phyloP scores from a whole-genome alignment of 2,329 filamentous ascomycete genomes.

The Ramularia endophylla region DNA sequence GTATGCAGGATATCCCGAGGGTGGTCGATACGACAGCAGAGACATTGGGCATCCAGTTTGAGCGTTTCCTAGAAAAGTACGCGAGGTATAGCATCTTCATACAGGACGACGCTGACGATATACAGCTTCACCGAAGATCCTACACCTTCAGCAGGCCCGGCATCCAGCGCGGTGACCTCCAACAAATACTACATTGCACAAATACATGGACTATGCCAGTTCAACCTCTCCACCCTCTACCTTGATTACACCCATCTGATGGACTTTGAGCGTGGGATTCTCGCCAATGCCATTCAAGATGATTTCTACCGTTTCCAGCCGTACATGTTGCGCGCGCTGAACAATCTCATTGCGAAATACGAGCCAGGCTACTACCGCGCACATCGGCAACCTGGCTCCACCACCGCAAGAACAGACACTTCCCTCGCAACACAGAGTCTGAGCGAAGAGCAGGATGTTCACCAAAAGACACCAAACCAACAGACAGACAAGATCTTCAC shows the following conservation, averaged over 20 bases:
- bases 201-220: conserved; percentile 69
- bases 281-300: conserved; percentile 79
- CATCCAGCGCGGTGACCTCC: conserved; percentile 65
- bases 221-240: conserved; percentile 77
- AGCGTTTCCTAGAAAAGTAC: conserved; percentile 72
- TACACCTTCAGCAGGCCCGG: conserved; percentile 55
- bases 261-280: conserved; percentile 67
- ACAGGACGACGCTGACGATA: conserved; percentile 8
- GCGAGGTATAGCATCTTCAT: conserved; percentile 20
- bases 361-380: conserved; percentile 91
- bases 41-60: conserved; percentile 68
- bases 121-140: conserved; percentile 62
- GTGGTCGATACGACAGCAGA: conserved; percentile 73
- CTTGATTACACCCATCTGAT: conserved; percentile 82
- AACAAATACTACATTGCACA: conserved; percentile 82
- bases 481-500: conserved; percentile 96
- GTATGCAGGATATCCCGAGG: conserved; percentile 54
- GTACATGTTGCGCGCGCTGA: conserved; percentile 79
- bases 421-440: conserved; percentile 52
- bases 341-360: conserved; percentile 91
- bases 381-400: conserved; percentile 75
- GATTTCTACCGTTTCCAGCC: conserved; percentile 95
- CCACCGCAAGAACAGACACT: conserved; percentile 61
- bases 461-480: conserved; percentile 77
- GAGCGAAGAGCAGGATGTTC: conserved; percentile 53